Evolutionary conservation across 371 early-diverging fungal species (phyloP), one percentile per base, ranked within the genome.

Genomic region (Vavraia culicis): DNA sequence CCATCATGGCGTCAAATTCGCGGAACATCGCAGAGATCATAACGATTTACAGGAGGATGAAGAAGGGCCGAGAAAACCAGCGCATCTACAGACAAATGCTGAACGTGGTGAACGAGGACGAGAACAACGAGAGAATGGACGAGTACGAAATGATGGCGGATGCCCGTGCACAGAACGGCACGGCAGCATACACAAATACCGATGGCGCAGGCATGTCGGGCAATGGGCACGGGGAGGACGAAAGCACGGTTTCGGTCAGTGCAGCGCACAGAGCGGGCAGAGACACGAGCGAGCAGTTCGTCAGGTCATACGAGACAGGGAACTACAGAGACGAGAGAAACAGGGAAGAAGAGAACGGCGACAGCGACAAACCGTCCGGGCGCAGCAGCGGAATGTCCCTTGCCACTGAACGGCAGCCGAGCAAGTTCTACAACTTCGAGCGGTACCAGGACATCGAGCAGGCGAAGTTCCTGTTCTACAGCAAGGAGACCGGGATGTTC

Each of bases 31-130:
- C 42, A 10, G 66, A 66, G 41, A 56, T 66, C 8, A 55, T 66
- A 20, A 62, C 63, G 1, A 66, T 66, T 20, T 66, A 66, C 47
- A 21, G 60, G 32, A 62, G 58, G 35, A 62, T 66, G 60, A 62
- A 57, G 32, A 55, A 62, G 32, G 66, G 66, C 19, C 41, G 59
- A 19, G 57, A 66, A 20, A 59, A 41, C 21, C 59, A 41, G 31
- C 40, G 49, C 27, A 44, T 59, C 32, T 58, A 62, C 38, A 49
- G 50, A 31, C 45, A 40, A 18, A 40, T 18, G 27, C 48, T 51
- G 23, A 51, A 51, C 31, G 19, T 36, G 37, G 57, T 22, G 38
- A 15, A 45, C 22, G 43, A 47, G 20, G 32, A 34, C 8, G 19
- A 21, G 4, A 23, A 37, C 2, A 21, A 23, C 5, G 18, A 41